Evolutionary conservation across 2,329 filamentous ascomycete species (phyloP).

Genomic region (Colletotrichum costaricense): DNA sequence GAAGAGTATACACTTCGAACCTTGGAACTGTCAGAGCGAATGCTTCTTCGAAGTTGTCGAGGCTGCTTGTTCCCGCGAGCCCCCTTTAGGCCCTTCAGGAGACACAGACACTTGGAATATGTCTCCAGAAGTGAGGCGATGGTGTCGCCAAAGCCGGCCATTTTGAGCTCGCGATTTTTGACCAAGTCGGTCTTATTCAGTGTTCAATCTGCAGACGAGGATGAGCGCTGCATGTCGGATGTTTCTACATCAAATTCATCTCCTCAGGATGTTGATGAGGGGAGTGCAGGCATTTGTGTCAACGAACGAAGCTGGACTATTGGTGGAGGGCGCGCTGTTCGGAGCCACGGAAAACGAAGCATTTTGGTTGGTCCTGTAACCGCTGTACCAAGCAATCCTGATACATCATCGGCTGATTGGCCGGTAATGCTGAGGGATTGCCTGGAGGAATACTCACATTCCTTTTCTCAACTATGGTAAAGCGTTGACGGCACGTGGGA

Average conservation of each 20-base stretch:
- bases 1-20: conserved; percentile 56
- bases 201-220: not conserved
- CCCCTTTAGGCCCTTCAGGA: conserved; percentile 50
- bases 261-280: not conserved
- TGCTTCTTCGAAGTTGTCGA: conserved; percentile 46
- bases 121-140: conserved; percentile 58
- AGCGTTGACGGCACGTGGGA: not conserved
- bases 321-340: not conserved
- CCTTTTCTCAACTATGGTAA: not conserved
- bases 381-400: not conserved
- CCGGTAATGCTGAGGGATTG: not conserved
- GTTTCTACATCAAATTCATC: not conserved
- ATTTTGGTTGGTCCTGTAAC: conserved; percentile 21
- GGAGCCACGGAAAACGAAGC: not conserved
- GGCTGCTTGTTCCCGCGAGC: conserved; percentile 33
- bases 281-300: not conserved
- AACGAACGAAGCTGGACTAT: not conserved
- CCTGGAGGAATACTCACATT: not conserved
- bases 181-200: not conserved
- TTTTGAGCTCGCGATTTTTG: conserved; percentile 8
- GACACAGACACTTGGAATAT: conserved; percentile 58
- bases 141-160: conserved; percentile 55
- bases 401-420: not conserved
- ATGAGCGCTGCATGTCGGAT: too few relatives aligned
- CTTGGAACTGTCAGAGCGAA: conserved; percentile 52